Percentiles rank a stretch among this genome's conserved stretches.
phyloP scores from a whole-genome alignment of 2,329 filamentous ascomycete genomes.

The Penicillium palitans region DNA sequence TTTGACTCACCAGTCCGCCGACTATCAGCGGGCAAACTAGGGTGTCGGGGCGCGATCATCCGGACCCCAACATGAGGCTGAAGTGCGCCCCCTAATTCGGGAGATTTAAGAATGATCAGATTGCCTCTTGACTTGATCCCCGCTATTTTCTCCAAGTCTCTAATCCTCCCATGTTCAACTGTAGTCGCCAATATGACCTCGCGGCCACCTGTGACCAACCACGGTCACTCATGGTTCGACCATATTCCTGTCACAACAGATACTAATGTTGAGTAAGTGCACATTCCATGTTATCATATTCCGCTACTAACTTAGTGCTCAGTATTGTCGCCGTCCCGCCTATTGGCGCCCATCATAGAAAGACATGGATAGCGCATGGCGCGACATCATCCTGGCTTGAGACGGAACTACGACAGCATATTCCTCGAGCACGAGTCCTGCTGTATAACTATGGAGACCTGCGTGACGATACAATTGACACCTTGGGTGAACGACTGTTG shows the following conservation, averaged over 20 bases:
- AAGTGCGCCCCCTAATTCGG: slow-evolving; percentile 1
- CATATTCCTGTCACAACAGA: slow-evolving; percentile 12
- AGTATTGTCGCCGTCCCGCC: slow-evolving; percentile 41
- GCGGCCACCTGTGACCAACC: not conserved
- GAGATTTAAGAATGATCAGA: not conserved
- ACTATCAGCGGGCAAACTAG: slow-evolving; percentile 13
- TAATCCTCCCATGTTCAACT: not conserved
- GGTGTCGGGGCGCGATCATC: slow-evolving; percentile 19
- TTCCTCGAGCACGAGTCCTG: slow-evolving; percentile 30
- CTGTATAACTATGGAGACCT: slow-evolving; percentile 33
- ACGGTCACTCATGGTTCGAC: slow-evolving; percentile 19
- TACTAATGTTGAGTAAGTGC: slow-evolving; percentile 32
- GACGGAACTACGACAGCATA: slow-evolving; percentile 22
- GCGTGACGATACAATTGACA: slow-evolving; percentile 29
- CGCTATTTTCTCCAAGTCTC: not conserved
- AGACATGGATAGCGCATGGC: slow-evolving; percentile 29
- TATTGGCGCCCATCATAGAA: slow-evolving; percentile 35
- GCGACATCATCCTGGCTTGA: slow-evolving; percentile 29
- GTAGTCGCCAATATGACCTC: slow-evolving; percentile 14
- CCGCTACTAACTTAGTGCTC: not conserved
- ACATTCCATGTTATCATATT: not conserved
- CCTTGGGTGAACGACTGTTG: slow-evolving; percentile 28
- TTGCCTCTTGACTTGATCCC: not conserved
- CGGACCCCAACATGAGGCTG: slow-evolving; percentile 24
- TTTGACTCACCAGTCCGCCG: slow-evolving; percentile 18